These are phyloP conservation scores for Ophiosphaerella narmari DNA, from an alignment of 2,329 filamentous ascomycete genomes.

Conservation along the genomic window DNA sequence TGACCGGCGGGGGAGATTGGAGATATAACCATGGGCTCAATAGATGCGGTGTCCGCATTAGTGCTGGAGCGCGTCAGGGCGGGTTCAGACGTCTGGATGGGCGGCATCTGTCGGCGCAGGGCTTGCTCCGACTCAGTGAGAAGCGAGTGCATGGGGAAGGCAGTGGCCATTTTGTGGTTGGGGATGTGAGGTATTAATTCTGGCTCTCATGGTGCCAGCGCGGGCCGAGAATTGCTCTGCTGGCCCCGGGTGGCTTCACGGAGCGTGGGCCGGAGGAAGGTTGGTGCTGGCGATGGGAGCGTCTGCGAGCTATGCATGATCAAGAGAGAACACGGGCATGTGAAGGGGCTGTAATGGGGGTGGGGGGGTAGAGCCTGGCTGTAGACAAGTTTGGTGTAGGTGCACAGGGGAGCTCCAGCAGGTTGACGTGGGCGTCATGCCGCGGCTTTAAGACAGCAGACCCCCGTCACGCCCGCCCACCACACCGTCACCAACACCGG, in stretches of 20 bases:
- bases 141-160: constrained; percentile 20
- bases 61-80: constrained; percentile 22
- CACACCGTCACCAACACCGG: background rate
- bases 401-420: background rate
- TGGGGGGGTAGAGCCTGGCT: background rate
- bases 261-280: constrained; percentile 8
- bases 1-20: constrained; percentile 44
- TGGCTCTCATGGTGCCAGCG: constrained; percentile 24
- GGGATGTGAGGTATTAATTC: no score
- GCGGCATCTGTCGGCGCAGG: constrained; percentile 33
- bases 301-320: constrained; percentile 23
- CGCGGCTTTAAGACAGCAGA: constrained; percentile 5
- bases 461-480: background rate
- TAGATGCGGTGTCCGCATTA: constrained; percentile 17
- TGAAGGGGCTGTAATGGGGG: background rate
- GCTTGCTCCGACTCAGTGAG: constrained; percentile 31
- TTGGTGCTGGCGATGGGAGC: background rate
- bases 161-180: constrained; percentile 22
- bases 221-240: constrained; percentile 23
- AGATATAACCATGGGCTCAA: constrained; percentile 16
- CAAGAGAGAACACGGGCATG: constrained; percentile 4
- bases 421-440: constrained; percentile 18
- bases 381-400: background rate
- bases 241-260: constrained; percentile 15
- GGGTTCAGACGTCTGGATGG: constrained; percentile 23